Evolutionary conservation across 768 basidiomycete genomes (phyloP), one percentile per base, ranked within the genome.

Genomic region (Lactifluus rugatus): DNA sequence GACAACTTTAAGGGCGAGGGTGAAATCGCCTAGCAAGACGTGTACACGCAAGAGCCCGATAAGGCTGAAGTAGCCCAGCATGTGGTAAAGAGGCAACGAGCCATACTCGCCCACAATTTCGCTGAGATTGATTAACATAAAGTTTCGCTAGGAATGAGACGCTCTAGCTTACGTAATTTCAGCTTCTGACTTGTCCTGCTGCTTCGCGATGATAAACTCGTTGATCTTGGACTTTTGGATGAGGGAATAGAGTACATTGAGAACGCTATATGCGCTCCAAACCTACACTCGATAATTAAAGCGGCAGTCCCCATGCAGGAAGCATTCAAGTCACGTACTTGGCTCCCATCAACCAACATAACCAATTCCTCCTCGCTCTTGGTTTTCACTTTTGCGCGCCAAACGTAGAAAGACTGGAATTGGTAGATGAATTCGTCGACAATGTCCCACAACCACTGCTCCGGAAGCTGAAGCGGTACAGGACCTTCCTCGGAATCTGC

Each of bases 361-460:
- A 78, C 68, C 39, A 93, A 78, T 70, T 98, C 94, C 65, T 98
- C 95, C 41, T 92, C 93, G 0, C 85, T 82, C 74, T 96, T 97
- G 50, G 78, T 77, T 61, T 89, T 87, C 31, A 84, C 78, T 66
- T 89, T 92, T 17, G 86, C 85, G 52, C 93, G 77, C 87, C 93
- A 98, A 39, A 89, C 83, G 64, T 91, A 90, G 74, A 96, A 98
- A 1, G 89, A 88, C 69, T 95, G 93, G 76, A 93, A 99, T 70
- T 99, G 95, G 73, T 96, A 99, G 65, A 97, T 95, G 70, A 94
- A 94, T 66, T 94, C 93, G 74, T 95, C 92, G 67, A 95, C 85
- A 70, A 94, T 93, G 67, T 95, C 93, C 92, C 94, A 98, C 8
- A 99, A 73, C 95, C 95, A 99, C 70, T 96, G 93, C 59, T 94